phyloP scores from a whole-genome alignment of 2,329 filamentous ascomycete genomes.

The Aotearoamyces nothofagi region DNA sequence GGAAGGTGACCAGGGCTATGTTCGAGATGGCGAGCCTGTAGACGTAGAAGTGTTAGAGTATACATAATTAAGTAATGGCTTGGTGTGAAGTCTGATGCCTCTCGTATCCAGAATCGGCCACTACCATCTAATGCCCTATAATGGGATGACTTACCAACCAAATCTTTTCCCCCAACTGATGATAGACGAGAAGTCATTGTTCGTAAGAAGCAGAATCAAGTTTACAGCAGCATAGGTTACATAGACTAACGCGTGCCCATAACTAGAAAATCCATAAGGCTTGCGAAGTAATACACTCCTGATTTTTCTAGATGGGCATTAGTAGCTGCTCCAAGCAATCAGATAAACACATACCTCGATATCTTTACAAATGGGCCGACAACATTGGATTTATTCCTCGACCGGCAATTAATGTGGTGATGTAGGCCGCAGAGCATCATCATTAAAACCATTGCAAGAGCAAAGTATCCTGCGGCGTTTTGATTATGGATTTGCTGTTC shows the following conservation, averaged over 20 bases:
- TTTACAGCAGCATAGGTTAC: slow-evolving; percentile 21
- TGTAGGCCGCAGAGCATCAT: slow-evolving; percentile 5
- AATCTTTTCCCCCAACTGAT: slow-evolving; percentile 8
- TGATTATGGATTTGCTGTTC: slow-evolving; percentile 1
- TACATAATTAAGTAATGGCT: slow-evolving; percentile 7
- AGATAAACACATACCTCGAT: slow-evolving; percentile 1
- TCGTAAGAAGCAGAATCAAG: slow-evolving; percentile 20
- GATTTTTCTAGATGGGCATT: slow-evolving; percentile 1
- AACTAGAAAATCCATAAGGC: slow-evolving; percentile 23
- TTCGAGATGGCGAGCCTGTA: slow-evolving; percentile 32
- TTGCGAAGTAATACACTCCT: slow-evolving; percentile 5
- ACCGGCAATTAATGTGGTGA: neutral
- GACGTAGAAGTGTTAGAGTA: slow-evolving; percentile 9
- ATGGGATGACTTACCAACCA: slow-evolving; percentile 14
- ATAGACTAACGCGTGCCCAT: slow-evolving; percentile 23
- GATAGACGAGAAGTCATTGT: slow-evolving; percentile 10
- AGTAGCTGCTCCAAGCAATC: neutral
- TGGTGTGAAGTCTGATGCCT: no score
- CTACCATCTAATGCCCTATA: no score
- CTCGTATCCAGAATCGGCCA: no score
- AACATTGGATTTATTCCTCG: neutral
- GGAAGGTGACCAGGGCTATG: slow-evolving; percentile 33
- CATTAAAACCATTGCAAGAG: slow-evolving; percentile 6
- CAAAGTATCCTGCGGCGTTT: slow-evolving; percentile 6
- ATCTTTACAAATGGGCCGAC: neutral